phyloP scores from a whole-genome alignment of 805 yeast genomes.

The Ogataea philodendri region DNA sequence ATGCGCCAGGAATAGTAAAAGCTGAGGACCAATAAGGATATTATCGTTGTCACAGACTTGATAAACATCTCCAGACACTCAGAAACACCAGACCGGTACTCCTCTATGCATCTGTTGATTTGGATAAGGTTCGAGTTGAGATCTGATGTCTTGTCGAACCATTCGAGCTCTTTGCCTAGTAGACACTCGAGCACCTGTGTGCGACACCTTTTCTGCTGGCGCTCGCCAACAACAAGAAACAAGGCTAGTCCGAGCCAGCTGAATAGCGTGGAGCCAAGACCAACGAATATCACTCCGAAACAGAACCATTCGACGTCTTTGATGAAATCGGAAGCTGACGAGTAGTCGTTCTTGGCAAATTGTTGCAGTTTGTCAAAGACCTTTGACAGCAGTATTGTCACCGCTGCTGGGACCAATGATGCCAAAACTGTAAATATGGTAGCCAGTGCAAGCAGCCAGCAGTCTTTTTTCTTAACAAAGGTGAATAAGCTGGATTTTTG shows the following conservation, averaged over 20 bases:
- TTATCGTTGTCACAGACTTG: conserved; percentile 51
- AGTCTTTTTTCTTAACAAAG: conserved; percentile 30
- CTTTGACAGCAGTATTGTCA: conserved; percentile 64
- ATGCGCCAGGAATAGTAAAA: conserved; percentile 82
- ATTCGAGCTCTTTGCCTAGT: conserved; percentile 45
- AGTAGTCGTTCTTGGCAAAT: conserved; percentile 34
- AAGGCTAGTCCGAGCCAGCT: conserved; percentile 54
- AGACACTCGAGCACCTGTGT: conserved; percentile 41
- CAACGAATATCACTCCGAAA: conserved; percentile 43
- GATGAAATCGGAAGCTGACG: conserved; percentile 32
- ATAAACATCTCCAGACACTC: conserved; percentile 60
- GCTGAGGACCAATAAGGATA: conserved; percentile 60
- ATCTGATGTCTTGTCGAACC: conserved; percentile 62
- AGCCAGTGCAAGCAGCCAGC: conserved; percentile 20
- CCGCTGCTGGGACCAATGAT: conserved; percentile 59
- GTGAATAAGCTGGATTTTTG: conserved; percentile 17
- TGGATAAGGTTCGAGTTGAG: conserved; percentile 65
- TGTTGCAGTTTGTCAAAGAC: conserved; percentile 49
- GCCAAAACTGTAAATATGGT: conserved; percentile 39
- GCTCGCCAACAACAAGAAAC: conserved; percentile 75
- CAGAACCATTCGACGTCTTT: conserved; percentile 35
- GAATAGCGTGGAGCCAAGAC: conserved; percentile 42
- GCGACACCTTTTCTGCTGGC: conserved; percentile 60
- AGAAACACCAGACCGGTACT: conserved; percentile 62
- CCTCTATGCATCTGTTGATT: conserved; percentile 71